Evolutionary conservation across 2,329 filamentous ascomycete genomes (phyloP).

Genomic region (Epichloe sp.): DNA sequence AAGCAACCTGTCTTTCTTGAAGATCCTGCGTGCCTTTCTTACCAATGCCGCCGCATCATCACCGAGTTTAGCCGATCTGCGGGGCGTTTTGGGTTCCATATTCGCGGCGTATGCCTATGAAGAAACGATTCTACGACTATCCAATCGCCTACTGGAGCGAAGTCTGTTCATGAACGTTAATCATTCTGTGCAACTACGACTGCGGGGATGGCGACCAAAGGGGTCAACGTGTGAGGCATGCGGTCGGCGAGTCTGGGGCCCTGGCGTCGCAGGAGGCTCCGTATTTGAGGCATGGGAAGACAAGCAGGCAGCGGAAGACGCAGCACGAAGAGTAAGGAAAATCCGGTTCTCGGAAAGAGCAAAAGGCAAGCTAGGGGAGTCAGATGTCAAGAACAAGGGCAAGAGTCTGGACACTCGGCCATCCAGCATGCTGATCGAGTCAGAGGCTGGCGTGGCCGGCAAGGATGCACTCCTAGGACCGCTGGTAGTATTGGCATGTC

Average conservation of each 20-base stretch:
- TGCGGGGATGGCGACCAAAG: constrained; percentile 78
- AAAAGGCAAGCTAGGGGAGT: constrained; percentile 21
- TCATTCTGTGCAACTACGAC: constrained; percentile 59
- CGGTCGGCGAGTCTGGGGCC: constrained; percentile 73
- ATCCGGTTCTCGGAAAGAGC: constrained; percentile 22
- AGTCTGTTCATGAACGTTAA: constrained; percentile 78
- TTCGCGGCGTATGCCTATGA: constrained; percentile 96
- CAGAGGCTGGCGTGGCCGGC: constrained; percentile 11
- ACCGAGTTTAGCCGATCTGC: constrained; percentile 75
- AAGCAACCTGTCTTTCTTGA: constrained; percentile 68
- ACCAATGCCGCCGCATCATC: constrained; percentile 68
- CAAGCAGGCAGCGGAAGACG: constrained; percentile 35
- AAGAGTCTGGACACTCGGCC: constrained; percentile 28
- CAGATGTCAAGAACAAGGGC: constrained; percentile 28
- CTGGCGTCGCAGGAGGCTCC: constrained; percentile 56
- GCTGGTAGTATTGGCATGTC: constrained; percentile 54
- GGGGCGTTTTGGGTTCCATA: constrained; percentile 73
- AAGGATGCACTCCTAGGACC: constrained; percentile 44
- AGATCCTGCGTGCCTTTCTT: constrained; percentile 79
- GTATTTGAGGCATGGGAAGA: constrained; percentile 77
- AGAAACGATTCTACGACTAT: constrained; percentile 72
- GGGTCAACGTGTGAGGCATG: constrained; percentile 84
- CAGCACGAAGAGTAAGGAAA: constrained; percentile 31
- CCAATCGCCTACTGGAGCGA: constrained; percentile 75
- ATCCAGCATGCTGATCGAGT: constrained; percentile 26